Evolutionary conservation across 2,329 filamentous ascomycete genomes (phyloP).

Genomic region (Cucurbitaria berberidis): DNA sequence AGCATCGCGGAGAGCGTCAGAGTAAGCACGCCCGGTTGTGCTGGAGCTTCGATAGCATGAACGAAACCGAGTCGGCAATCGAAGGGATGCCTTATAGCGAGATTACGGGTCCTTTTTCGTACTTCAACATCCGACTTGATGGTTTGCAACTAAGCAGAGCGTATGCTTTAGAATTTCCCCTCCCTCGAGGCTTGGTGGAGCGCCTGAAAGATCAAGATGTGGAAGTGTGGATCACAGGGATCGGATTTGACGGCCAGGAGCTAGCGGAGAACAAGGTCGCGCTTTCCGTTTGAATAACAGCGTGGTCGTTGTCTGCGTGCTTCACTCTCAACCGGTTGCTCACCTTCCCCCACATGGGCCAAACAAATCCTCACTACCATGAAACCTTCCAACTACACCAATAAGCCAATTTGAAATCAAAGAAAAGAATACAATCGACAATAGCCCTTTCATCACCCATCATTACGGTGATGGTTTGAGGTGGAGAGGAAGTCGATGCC

Average conservation of each 20-base stretch:
- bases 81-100: constrained; percentile 36
- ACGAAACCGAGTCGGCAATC: not conserved
- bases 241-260: constrained; percentile 38
- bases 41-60: constrained; percentile 25
- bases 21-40: constrained; percentile 30
- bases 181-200: constrained; percentile 20
- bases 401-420: too few relatives aligned
- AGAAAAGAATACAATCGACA: too few relatives aligned
- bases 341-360: too few relatives aligned
- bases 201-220: constrained; percentile 9
- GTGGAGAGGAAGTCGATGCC: too few relatives aligned
- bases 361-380: too few relatives aligned
- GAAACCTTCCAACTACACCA: too few relatives aligned
- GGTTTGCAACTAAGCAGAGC: constrained; percentile 30
- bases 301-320: not conserved
- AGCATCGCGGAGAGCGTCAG: constrained; percentile 20
- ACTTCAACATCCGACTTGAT: constrained; percentile 37
- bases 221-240: constrained; percentile 26
- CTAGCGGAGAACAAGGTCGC: constrained; percentile 12
- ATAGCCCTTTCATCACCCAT: too few relatives aligned
- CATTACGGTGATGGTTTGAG: too few relatives aligned
- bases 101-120: constrained; percentile 43
- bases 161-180: constrained; percentile 38
- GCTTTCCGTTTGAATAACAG: not conserved
- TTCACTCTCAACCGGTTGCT: too few relatives aligned